These are phyloP conservation scores for Nicotiana attenuata DNA, from an alignment of 257 asterid species.

Conservation along the genomic window DNA sequence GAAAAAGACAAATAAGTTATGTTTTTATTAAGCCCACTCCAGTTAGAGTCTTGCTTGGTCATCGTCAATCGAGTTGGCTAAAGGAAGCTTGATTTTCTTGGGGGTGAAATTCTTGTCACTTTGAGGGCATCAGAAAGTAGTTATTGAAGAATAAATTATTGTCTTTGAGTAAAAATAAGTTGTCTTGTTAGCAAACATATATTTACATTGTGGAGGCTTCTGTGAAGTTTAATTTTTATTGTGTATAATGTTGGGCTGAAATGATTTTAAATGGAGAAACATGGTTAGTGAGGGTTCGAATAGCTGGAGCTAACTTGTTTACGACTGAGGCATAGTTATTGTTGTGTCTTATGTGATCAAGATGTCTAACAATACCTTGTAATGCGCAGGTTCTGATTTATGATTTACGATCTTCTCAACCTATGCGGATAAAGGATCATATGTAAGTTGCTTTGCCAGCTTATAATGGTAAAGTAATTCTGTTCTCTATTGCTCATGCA, in stretches of 20 bases:
- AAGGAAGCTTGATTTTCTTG: background rate
- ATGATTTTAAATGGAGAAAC: conserved; percentile 4
- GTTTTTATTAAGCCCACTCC: background rate
- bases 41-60: background rate
- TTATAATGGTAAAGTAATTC: background rate
- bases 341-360: background rate
- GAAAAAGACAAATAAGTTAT: background rate
- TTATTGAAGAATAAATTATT: background rate
- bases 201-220: background rate
- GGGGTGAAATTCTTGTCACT: background rate
- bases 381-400: conserved; percentile 64
- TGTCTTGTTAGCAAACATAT: background rate
- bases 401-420: conserved; percentile 79
- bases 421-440: conserved; percentile 78
- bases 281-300: background rate
- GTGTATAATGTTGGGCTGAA: background rate
- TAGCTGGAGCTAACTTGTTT: background rate
- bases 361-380: conserved; percentile 12
- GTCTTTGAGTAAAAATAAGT: background rate
- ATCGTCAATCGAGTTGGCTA: background rate
- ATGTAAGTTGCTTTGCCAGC: conserved; percentile 52
- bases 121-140: background rate
- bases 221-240: background rate
- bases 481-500: background rate
- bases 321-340: background rate